phyloP scores from a whole-genome alignment of 176 grass and related monocot genomes.

The Oropetium thomaeum region DNA sequence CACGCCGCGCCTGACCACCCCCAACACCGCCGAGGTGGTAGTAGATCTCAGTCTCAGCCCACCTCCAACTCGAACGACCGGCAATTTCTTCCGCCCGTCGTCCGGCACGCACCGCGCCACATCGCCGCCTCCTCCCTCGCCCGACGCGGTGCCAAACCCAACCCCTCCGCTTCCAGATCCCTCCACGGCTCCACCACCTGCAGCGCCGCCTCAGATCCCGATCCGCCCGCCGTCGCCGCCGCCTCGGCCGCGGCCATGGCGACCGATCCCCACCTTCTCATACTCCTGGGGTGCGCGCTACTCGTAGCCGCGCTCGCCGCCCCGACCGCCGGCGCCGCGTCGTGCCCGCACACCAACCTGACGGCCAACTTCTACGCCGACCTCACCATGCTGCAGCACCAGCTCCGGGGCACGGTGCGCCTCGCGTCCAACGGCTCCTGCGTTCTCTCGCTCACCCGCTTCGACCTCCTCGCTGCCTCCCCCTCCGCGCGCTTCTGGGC shows the following conservation, averaged over 20 bases:
- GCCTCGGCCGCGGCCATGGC: conserved; percentile 31
- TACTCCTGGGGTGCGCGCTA: conserved; percentile 2
- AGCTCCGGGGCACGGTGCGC: conserved; percentile 77
- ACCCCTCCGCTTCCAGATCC: conserved; percentile 40
- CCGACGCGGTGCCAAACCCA: background rate
- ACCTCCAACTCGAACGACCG: conserved; percentile 5
- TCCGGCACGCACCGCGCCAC: background rate
- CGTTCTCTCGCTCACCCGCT: conserved; percentile 61
- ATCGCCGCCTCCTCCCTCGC: background rate
- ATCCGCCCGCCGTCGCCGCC: conserved; percentile 26
- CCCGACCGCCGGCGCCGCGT: background rate
- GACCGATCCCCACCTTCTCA: background rate
- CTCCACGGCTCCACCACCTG: conserved; percentile 8
- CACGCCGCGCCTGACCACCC: background rate
- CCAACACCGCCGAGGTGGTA: conserved; percentile 11
- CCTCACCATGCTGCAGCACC: conserved; percentile 92
- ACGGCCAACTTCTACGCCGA: conserved; percentile 55
- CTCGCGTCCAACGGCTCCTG: conserved; percentile 50
- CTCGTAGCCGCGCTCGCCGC: background rate
- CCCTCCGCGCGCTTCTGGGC: conserved; percentile 74
- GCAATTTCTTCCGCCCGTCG: conserved; percentile 15
- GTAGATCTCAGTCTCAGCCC: too few species aligned
- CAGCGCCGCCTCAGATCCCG: conserved; percentile 36
- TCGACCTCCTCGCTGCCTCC: conserved; percentile 96
- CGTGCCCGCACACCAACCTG: conserved; percentile 61